Base-by-base conservation (phyloP, 2,329 filamentous ascomycete genomes). In the Kalmusia sp. region DNA sequence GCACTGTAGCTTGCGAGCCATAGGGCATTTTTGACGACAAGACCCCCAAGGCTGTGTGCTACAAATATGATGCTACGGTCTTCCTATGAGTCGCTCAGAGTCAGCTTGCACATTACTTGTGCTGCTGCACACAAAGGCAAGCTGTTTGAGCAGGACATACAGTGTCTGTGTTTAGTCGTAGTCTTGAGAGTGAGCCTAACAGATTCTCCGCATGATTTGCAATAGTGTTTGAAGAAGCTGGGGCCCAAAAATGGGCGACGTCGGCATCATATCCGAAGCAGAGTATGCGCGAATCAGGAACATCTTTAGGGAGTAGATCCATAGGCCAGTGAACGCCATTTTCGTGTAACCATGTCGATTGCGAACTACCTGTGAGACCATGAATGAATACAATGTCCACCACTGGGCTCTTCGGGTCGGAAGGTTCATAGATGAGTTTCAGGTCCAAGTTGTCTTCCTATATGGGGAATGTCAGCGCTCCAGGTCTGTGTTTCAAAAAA, bases 1-100 rank as follows among this genome's bases (percentile, higher is more conserved):
- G 12, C 12, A 3, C 7, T 3, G 19, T 49, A 14, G 8, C 24
- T 11, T 3, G 46, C 28, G 4, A 40, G 4, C 2, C 3, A 19
- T 11, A 57, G 38, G 22, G 41, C 57, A 27, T 53, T 48, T 27
- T 54, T 39, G 24, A 37, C 45, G 14, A 57, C 53, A 17, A 59
- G 48, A 4, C 54, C 57, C 21, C 53, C 57, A n/a, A 59, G 44
- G 48, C 54, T 57, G 25, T 59, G 57, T 5, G 35, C 34, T 8
- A 57, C 54, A 34, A 40, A 40, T 1, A 40, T n/a, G 22, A 40
- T 40, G 11, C 15, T 40, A 9, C 37, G 37, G 15, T n/a, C n/a
- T n/a, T n/a, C n/a, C n/a, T n/a, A n/a, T n/a, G n/a, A n/a, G n/a
- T n/a, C n/a, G n/a, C n/a, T n/a, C n/a, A n/a, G n/a, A n/a, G n/a